Evolutionary conservation across 1,284 basidiomycete species (phyloP).

Genomic region (Chalciporus sp.): DNA sequence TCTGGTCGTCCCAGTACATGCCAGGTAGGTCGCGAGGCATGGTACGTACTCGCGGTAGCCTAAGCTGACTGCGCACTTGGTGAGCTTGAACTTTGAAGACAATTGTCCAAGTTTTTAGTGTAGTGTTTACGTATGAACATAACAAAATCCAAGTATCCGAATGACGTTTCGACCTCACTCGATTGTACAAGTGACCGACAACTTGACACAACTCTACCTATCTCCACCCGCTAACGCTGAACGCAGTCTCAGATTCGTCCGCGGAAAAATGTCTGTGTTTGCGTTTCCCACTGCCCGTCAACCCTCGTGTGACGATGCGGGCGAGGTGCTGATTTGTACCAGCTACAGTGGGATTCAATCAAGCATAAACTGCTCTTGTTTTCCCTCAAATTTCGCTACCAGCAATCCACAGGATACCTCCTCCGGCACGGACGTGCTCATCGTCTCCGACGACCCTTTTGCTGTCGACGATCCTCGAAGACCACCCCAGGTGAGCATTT

Average conservation of each 20-base stretch:
- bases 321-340: background rate
- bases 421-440: background rate
- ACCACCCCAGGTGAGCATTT: background rate
- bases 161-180: background rate
- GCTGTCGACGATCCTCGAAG: background rate
- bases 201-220: too few relatives aligned
- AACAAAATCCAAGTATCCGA: background rate
- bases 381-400: background rate
- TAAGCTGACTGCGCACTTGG: background rate
- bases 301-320: background rate
- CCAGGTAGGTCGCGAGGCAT: conserved; percentile 55
- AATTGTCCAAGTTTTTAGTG: background rate
- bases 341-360: background rate
- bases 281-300: background rate
- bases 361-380: background rate
- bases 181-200: background rate
- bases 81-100: background rate
- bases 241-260: background rate
- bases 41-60: too few relatives aligned
- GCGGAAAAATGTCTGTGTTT: background rate
- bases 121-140: background rate
- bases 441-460: background rate
- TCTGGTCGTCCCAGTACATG: conserved; percentile 50
- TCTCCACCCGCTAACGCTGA: background rate
- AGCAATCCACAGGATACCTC: background rate